Evolutionary conservation across 2,329 filamentous ascomycete species (phyloP).

Genomic region (Clarireedia hainanense): DNA sequence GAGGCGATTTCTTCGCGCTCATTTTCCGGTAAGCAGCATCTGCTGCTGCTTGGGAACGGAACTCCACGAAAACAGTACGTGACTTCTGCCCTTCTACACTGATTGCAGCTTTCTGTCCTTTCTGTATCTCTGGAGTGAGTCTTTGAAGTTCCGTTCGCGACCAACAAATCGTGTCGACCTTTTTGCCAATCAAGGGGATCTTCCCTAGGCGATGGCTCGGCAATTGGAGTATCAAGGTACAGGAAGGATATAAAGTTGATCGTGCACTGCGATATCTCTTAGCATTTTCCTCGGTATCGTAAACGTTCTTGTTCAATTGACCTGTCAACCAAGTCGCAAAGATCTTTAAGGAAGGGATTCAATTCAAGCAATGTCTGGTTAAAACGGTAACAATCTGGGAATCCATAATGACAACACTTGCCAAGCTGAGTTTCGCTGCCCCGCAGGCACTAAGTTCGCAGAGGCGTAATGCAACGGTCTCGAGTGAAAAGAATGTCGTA

Average conservation of each 20-base stretch:
- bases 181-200: slow-evolving; percentile 68
- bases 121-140: slow-evolving; percentile 62
- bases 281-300: no score
- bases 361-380: no score
- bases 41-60: slow-evolving; percentile 70
- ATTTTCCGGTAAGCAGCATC: slow-evolving; percentile 80
- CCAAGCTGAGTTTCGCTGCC: not conserved
- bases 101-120: slow-evolving; percentile 57
- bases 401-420: not conserved
- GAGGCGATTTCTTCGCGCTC: slow-evolving; percentile 72
- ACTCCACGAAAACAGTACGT: slow-evolving; percentile 71
- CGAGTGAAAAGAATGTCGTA: no score
- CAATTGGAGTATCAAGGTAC: no score
- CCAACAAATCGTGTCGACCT: slow-evolving; percentile 93
- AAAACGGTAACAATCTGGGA: not conserved
- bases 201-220: slow-evolving; percentile 44
- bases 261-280: no score
- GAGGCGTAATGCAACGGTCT: no score
- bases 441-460: no score
- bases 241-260: no score
- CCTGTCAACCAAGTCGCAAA: no score
- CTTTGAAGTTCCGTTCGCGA: slow-evolving; percentile 69
- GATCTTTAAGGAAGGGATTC: no score
- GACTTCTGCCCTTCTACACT: slow-evolving; percentile 51
- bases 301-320: no score